Conservation (phyloP, 2,329 filamentous ascomycete genomes). For the Lanzia echinophila region DNA sequence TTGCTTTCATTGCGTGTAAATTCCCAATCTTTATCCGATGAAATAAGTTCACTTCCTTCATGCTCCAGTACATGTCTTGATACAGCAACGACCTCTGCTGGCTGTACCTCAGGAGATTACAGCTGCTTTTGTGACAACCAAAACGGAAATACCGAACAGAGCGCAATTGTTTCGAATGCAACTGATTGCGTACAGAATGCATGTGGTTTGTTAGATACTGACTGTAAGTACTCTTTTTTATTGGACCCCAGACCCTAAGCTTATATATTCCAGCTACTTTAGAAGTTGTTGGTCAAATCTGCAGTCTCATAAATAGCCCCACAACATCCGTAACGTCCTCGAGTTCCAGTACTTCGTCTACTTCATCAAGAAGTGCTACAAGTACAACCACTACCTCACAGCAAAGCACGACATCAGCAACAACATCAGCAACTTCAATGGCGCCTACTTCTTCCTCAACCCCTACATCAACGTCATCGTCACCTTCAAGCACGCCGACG, state of each 20-base stretch:
- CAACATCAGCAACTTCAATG: background rate
- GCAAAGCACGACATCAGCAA: background rate
- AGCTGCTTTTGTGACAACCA: slow-evolving; percentile 1
- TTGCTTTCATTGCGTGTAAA: background rate
- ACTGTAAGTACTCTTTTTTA: background rate
- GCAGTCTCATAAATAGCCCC: slow-evolving; percentile 3
- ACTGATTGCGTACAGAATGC: slow-evolving; percentile 7
- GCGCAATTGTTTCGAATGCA: slow-evolving; percentile 2
- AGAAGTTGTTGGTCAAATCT: slow-evolving; percentile 9
- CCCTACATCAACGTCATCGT: background rate
- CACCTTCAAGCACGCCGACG: background rate
- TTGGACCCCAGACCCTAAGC: background rate
- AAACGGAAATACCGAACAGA: background rate
- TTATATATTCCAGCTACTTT: slow-evolving; percentile 3
- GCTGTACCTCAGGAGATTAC: slow-evolving; percentile 2
- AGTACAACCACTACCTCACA: background rate
- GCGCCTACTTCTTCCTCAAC: background rate
- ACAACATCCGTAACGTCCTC: background rate
- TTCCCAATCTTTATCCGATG: slow-evolving; percentile 1
- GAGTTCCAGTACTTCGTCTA: background rate
- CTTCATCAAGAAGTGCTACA: background rate
- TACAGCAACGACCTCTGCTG: background rate
- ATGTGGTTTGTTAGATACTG: slow-evolving; percentile 6
- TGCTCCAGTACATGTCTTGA: slow-evolving; percentile 6
- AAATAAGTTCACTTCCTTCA: slow-evolving; percentile 4